These are phyloP conservation scores for Beta lomatogona DNA, from an alignment of 179 eudicot genomes.

Conservation along the genomic window DNA sequence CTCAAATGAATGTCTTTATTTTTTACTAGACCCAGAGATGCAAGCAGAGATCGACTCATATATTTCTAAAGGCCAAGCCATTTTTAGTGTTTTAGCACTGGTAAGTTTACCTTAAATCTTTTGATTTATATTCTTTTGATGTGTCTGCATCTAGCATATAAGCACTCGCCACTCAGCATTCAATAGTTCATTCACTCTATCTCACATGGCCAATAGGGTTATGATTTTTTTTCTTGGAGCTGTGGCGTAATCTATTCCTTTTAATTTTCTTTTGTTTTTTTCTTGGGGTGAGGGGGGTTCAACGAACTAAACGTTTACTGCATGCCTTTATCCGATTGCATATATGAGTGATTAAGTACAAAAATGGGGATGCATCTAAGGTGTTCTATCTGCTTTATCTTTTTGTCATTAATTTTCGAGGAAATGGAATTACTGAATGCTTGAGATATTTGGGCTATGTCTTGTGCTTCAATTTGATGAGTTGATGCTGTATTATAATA, in stretches of 20 bases:
- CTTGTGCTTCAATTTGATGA: background rate
- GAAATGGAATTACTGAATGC: background rate
- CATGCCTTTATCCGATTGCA: too few species aligned
- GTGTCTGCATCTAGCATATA: slow-evolving; percentile 11
- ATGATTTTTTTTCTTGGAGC: too few species aligned
- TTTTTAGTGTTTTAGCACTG: slow-evolving; percentile 60
- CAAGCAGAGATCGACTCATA: slow-evolving; percentile 72
- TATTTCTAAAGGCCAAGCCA: slow-evolving; percentile 65
- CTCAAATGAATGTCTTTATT: slow-evolving; percentile 11
- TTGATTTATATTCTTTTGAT: background rate
- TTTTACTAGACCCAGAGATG: slow-evolving; percentile 76
- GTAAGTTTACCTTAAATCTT: slow-evolving; percentile 47
- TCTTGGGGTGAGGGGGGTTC: too few species aligned
- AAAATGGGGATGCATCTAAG: too few species aligned
- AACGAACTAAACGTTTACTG: too few species aligned
- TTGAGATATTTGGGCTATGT: background rate
- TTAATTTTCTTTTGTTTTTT: too few species aligned
- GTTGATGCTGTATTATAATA: slow-evolving; percentile 2
- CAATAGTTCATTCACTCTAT: background rate
- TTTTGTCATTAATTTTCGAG: too few species aligned
- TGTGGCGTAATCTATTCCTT: too few species aligned
- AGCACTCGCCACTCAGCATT: background rate
- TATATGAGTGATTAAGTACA: too few species aligned
- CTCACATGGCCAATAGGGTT: slow-evolving; percentile 6
- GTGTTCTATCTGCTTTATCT: too few species aligned